Evolutionary conservation across 1,284 basidiomycete genomes (phyloP).

Genomic region (Clitocybe nebularis): DNA sequence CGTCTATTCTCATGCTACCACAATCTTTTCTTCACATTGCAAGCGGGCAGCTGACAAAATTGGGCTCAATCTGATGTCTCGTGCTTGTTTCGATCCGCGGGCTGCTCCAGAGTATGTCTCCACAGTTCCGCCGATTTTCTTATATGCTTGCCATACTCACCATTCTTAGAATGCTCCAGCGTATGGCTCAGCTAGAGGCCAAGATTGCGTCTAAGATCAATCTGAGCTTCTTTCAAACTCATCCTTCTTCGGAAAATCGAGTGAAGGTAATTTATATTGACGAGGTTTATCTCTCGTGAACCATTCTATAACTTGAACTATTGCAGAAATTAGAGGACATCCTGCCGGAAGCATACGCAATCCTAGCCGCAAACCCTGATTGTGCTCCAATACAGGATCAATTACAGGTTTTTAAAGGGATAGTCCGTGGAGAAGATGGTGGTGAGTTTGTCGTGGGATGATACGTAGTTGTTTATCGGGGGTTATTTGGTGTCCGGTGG

Average conservation of each 20-base stretch:
- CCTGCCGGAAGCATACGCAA: constrained; percentile 53
- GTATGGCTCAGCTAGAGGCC: constrained; percentile 53
- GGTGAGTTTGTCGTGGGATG: no score
- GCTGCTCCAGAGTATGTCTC: constrained; percentile 65
- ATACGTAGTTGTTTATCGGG: no score
- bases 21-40: neutral
- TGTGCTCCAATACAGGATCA: constrained; percentile 36
- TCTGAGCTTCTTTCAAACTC: constrained; percentile 65
- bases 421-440: constrained; percentile 13
- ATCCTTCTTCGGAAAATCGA: constrained; percentile 69
- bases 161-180: constrained; percentile 58
- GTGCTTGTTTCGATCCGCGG: constrained; percentile 78
- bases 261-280: constrained; percentile 49
- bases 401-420: constrained; percentile 27
- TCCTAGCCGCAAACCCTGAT: constrained; percentile 44
- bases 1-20: constrained; percentile 11
- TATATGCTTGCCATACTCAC: constrained; percentile 5
- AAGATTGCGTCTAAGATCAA: constrained; percentile 21
- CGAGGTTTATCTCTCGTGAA: neutral
- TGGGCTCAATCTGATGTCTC: constrained; percentile 68
- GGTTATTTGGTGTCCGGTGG: neutral
- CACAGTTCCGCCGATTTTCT: neutral
- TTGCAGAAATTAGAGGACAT: constrained; percentile 49
- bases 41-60: constrained; percentile 80
- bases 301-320: neutral